A percentile compares a stretch with the other conserved stretches of the same genome.
Conservation (phyloP, 768 basidiomycete species). For the Boletus eberwhitei region DNA sequence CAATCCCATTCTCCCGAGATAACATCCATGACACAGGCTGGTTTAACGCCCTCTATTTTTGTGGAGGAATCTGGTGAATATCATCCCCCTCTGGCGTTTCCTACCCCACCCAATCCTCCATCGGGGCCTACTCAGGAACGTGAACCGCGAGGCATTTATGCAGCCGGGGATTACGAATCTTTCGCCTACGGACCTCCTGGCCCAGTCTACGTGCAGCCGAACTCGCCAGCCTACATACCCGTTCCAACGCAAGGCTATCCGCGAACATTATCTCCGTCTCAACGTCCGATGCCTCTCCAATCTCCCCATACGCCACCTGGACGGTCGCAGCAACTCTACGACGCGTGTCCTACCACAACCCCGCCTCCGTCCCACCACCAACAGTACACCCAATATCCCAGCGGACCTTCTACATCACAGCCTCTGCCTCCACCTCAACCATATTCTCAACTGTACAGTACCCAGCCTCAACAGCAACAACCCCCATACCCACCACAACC, state of each 20-base stretch:
- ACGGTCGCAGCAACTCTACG: constrained; percentile 16
- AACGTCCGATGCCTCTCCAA: constrained; percentile 8
- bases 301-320: constrained; percentile 3
- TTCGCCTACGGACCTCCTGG: constrained; percentile 2
- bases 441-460: constrained; percentile 6
- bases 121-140: background rate
- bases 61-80: constrained; percentile 11
- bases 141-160: background rate
- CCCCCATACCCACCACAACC: constrained; percentile 5
- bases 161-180: background rate
- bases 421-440: constrained; percentile 9
- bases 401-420: constrained; percentile 6
- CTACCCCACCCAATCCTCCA: constrained; percentile 1
- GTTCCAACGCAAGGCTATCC: constrained; percentile 2
- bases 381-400: constrained; percentile 16
- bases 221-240: constrained; percentile 7
- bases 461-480: constrained; percentile 18
- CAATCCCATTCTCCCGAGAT: constrained; percentile 7
- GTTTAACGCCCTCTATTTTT: constrained; percentile 17
- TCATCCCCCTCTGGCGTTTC: background rate
- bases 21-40: background rate
- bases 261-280: constrained; percentile 8
- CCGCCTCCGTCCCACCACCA: constrained; percentile 6
- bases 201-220: constrained; percentile 10
- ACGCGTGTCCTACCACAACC: background rate